A percentile compares a stretch with the other conserved stretches of the same genome.
Conservation (phyloP, 805 yeast species). For the Tetrapisispora nanseiensis region DNA sequence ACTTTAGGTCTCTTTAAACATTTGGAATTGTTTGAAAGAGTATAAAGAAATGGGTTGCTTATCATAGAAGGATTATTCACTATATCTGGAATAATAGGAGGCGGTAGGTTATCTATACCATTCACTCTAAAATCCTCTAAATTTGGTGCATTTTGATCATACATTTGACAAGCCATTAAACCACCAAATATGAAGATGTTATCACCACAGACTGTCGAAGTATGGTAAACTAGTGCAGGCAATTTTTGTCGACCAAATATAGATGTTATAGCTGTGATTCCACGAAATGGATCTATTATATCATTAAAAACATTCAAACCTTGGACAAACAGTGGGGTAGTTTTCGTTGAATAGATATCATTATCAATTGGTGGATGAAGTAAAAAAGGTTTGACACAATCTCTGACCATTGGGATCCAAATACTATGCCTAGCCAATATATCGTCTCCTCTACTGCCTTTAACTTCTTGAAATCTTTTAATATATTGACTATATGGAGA, state of each 20-base stretch:
- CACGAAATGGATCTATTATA: constrained; percentile 16
- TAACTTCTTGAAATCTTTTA: neutral
- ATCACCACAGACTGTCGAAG: constrained; percentile 32
- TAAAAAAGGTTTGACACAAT: neutral
- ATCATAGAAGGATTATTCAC: constrained; percentile 35
- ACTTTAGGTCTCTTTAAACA: constrained; percentile 28
- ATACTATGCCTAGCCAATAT: constrained; percentile 18
- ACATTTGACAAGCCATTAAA: constrained; percentile 22
- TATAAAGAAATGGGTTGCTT: constrained; percentile 32
- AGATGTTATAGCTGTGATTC: constrained; percentile 20
- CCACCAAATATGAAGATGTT: constrained; percentile 41
- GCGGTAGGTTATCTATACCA: constrained; percentile 35
- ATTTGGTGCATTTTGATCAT: constrained; percentile 25
- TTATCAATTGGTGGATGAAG: neutral
- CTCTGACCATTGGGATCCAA: constrained; percentile 23
- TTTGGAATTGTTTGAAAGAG: constrained; percentile 33
- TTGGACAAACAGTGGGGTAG: constrained; percentile 19
- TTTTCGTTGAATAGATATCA: constrained; percentile 10
- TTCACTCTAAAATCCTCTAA: constrained; percentile 30
- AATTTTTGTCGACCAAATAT: constrained; percentile 33
- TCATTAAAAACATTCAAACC: constrained; percentile 16
- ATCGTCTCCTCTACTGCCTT: constrained; percentile 7
- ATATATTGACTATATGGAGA: constrained; percentile 1
- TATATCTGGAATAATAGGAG: constrained; percentile 36
- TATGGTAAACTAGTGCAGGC: constrained; percentile 38